These are phyloP conservation scores for Coemansia sp. DNA, from an alignment of 192 early-diverging fungal species.

Conservation along the genomic window DNA sequence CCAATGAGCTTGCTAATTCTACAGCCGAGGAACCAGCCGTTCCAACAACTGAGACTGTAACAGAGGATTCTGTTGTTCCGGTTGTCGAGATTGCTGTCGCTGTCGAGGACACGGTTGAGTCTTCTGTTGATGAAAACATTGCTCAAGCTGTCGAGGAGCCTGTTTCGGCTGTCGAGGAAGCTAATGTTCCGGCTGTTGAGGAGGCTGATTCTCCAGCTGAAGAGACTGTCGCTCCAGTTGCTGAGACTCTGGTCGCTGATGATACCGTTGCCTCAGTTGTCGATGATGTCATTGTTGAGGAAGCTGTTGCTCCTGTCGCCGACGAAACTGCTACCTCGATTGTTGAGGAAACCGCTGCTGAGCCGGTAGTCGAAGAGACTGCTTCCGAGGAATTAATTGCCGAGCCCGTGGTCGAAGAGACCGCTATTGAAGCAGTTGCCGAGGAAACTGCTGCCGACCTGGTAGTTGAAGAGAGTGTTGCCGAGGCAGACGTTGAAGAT, in stretches of 20 bases:
- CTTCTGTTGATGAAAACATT: background rate
- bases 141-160: background rate
- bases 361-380: too few relatives aligned
- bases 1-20: background rate
- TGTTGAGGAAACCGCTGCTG: too few relatives aligned
- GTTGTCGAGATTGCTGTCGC: background rate
- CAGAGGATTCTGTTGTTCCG: background rate
- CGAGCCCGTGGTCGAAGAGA: background rate
- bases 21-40: background rate
- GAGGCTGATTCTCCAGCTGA: background rate
- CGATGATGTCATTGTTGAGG: background rate
- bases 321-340: background rate
- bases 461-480: background rate
- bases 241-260: background rate
- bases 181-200: background rate
- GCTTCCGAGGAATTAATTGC: background rate
- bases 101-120: constrained; percentile 1
- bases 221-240: background rate
- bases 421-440: background rate
- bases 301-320: background rate
- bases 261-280: background rate
- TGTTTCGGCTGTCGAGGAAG: background rate
- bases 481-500: background rate
- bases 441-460: background rate
- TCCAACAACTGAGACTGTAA: background rate